These are phyloP conservation scores for Aspergillus floridensis DNA, from an alignment of 2,329 filamentous ascomycete genomes.

Conservation along the genomic window DNA sequence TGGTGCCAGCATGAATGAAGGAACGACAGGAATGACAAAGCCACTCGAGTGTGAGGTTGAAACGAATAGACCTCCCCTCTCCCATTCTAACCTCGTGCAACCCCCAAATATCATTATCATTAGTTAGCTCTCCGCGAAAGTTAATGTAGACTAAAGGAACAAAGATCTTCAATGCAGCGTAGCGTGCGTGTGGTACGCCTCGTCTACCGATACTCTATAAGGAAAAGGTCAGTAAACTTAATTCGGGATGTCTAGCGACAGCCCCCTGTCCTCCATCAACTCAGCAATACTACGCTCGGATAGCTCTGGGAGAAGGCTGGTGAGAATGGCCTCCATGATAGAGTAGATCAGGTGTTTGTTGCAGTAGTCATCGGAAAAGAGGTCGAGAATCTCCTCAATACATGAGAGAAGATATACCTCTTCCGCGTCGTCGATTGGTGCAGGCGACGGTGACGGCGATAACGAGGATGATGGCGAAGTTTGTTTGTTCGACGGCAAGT, in stretches of 20 bases:
- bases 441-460: conserved; percentile 11
- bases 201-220: conserved; percentile 2
- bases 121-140: not conserved
- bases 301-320: conserved; percentile 80
- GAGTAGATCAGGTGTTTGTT: conserved; percentile 90
- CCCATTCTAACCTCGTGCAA: not conserved
- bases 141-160: not conserved
- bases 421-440: conserved; percentile 24
- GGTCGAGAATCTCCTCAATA: conserved; percentile 65
- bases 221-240: conserved; percentile 7
- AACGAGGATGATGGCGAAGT: conserved; percentile 2
- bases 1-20: not conserved
- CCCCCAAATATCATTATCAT: not conserved
- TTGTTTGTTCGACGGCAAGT: not conserved
- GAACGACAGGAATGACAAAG: not conserved
- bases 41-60: not conserved
- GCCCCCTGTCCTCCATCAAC: conserved; percentile 69
- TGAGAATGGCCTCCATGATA: conserved; percentile 76
- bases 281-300: conserved; percentile 68
- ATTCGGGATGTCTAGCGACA: conserved; percentile 19
- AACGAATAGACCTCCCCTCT: not conserved
- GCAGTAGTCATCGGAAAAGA: conserved; percentile 79
- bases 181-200: not conserved
- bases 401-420: conserved; percentile 55
- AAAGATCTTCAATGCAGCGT: not conserved